These are phyloP conservation scores for Harringtonia aguacate DNA, from an alignment of 2,329 filamentous ascomycete species.

Conservation along the genomic window DNA sequence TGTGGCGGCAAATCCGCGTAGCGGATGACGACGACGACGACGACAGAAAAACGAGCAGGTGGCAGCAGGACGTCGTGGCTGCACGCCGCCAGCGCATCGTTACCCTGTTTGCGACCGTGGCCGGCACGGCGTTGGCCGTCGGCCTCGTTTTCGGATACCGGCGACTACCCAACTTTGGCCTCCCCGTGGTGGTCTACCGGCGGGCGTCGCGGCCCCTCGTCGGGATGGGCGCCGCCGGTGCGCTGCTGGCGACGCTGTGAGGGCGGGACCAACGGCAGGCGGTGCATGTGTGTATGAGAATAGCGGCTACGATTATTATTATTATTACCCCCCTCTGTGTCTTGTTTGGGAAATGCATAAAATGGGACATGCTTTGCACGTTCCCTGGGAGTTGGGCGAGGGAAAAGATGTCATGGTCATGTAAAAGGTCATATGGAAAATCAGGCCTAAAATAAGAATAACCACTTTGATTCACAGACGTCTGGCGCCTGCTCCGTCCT, in stretches of 20 bases:
- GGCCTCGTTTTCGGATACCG: conserved; percentile 27
- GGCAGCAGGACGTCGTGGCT: not conserved
- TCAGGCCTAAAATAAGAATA: too few species aligned
- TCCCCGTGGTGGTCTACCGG: conserved; percentile 31
- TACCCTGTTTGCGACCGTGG: conserved; percentile 21
- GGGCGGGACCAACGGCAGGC: too few species aligned
- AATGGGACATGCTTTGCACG: too few species aligned
- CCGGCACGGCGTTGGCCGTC: conserved; percentile 25
- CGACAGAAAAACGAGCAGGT: not conserved
- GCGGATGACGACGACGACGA: conserved; percentile 11
- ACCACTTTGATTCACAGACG: too few species aligned
- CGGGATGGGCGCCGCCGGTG: conserved; percentile 1
- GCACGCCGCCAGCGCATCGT: conserved; percentile 18
- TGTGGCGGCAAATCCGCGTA: conserved; percentile 12
- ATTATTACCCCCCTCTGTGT: too few species aligned
- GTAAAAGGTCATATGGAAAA: too few species aligned
- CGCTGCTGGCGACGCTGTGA: not conserved
- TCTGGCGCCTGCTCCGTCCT: too few species aligned
- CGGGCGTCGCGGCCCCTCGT: conserved; percentile 14
- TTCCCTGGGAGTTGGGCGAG: too few species aligned
- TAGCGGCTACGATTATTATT: too few species aligned
- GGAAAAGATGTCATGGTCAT: too few species aligned
- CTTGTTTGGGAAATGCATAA: too few species aligned
- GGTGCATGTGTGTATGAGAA: too few species aligned
- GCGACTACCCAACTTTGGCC: conserved; percentile 32